A percentile compares a stretch with the other conserved stretches of the same genome.
Conservation (phyloP, 805 yeast species). For the Brettanomyces nanus region DNA sequence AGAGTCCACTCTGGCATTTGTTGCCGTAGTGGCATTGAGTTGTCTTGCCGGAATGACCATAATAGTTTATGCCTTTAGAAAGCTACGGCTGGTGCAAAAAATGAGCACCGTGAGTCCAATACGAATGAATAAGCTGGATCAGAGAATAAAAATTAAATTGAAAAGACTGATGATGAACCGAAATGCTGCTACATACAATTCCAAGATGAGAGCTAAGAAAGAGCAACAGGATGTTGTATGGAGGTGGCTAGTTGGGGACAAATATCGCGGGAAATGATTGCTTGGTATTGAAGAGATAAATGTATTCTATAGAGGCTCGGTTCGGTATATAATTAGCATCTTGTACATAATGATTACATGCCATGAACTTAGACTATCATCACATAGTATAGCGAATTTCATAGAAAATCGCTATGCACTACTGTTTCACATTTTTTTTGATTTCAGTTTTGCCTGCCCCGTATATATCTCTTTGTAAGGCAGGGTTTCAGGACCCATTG, state of each 20-base stretch:
- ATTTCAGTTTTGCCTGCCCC: too few relatives aligned
- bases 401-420: too few relatives aligned
- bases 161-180: constrained; percentile 13
- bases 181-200: constrained; percentile 7
- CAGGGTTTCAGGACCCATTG: too few relatives aligned
- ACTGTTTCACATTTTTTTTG: too few relatives aligned
- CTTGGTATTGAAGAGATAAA: not conserved
- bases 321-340: too few relatives aligned
- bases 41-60: constrained; percentile 45
- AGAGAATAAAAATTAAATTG: constrained; percentile 12
- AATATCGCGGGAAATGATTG: constrained; percentile 13
- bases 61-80: constrained; percentile 47
- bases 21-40: constrained; percentile 44
- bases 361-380: too few relatives aligned
- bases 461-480: too few relatives aligned
- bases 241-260: constrained; percentile 48
- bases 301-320: too few relatives aligned
- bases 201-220: constrained; percentile 5
- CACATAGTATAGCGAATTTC: too few relatives aligned
- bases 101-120: constrained; percentile 48
- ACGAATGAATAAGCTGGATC: constrained; percentile 21
- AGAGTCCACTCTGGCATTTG: constrained; percentile 58
- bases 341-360: too few relatives aligned
- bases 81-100: constrained; percentile 53
- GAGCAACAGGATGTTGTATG: constrained; percentile 38